A percentile compares a stretch with the other conserved stretches of the same genome.
Conservation (phyloP, 1,139 yeast genomes). For the Blastobotrys illinoisensis region DNA sequence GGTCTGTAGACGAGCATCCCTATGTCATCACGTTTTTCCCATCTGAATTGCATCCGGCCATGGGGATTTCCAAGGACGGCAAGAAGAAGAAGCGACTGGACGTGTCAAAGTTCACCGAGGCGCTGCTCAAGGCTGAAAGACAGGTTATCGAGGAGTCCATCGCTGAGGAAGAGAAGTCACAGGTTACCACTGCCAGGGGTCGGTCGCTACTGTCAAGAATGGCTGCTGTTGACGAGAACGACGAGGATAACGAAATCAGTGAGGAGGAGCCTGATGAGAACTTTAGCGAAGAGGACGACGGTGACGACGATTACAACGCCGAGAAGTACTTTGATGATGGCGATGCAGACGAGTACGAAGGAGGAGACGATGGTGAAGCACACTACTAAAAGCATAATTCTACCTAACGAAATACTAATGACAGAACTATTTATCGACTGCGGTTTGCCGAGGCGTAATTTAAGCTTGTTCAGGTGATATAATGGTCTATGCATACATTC, state of each 20-base stretch:
- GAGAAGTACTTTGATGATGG: constrained; percentile 50
- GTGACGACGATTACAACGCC: constrained; percentile 68
- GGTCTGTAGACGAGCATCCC: constrained; percentile 79
- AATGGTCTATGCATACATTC: constrained; percentile 9
- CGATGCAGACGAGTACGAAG: constrained; percentile 40
- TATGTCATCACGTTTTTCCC: constrained; percentile 61
- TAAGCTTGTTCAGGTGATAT: not conserved
- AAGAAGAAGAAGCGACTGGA: constrained; percentile 27
- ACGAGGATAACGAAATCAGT: constrained; percentile 57
- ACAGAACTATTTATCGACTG: constrained; percentile 1
- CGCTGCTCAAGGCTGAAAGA: constrained; percentile 40
- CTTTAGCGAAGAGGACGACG: constrained; percentile 65
- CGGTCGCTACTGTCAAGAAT: not conserved
- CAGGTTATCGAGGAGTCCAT: constrained; percentile 37
- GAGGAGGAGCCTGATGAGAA: constrained; percentile 79
- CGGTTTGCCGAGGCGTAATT: too few species aligned
- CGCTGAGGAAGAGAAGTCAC: constrained; percentile 37
- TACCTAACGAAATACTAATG: constrained; percentile 3
- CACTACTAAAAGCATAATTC: constrained; percentile 25
- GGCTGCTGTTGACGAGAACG: constrained; percentile 42
- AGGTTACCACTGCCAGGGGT: not conserved
- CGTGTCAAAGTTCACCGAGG: constrained; percentile 28
- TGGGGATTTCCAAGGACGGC: constrained; percentile 53
- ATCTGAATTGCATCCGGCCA: constrained; percentile 64
- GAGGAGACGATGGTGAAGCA: constrained; percentile 55